Conservation (phyloP, 176 grass and related monocot genomes). For the Themeda triandra region DNA sequence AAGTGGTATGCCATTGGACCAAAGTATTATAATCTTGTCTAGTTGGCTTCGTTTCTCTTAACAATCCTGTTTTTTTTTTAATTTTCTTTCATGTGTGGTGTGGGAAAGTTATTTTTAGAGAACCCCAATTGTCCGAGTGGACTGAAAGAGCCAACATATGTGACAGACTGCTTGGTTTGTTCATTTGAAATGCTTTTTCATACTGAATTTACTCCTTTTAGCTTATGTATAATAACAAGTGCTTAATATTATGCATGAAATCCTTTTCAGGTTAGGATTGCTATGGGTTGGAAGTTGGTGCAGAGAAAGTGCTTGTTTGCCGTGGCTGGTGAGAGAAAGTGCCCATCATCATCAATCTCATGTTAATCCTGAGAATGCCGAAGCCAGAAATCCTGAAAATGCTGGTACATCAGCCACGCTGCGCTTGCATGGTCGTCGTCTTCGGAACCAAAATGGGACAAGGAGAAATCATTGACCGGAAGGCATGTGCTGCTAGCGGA, state of each 20-base stretch:
- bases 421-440: neutral
- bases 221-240: neutral
- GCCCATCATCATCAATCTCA: neutral
- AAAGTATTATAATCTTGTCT: neutral
- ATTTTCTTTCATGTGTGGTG: slow-evolving; percentile 27
- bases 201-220: neutral
- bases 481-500: slow-evolving; percentile 52
- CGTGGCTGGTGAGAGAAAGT: too few relatives aligned
- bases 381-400: neutral
- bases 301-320: too few relatives aligned
- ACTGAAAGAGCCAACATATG: slow-evolving; percentile 66
- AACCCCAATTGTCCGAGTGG: slow-evolving; percentile 74
- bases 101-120: slow-evolving; percentile 35
- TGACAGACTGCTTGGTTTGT: too few relatives aligned
- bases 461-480: slow-evolving; percentile 32
- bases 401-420: neutral
- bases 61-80: neutral
- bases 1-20: slow-evolving; percentile 40
- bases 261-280: slow-evolving; percentile 73
- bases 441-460: neutral
- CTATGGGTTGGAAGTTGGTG: slow-evolving; percentile 76
- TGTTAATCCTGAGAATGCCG: neutral
- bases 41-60: neutral
- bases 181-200: too few relatives aligned
- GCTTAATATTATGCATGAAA: slow-evolving; percentile 8